phyloP scores from a whole-genome alignment of 2,329 filamentous ascomycete genomes.

The Pestalotiopsis fici region DNA sequence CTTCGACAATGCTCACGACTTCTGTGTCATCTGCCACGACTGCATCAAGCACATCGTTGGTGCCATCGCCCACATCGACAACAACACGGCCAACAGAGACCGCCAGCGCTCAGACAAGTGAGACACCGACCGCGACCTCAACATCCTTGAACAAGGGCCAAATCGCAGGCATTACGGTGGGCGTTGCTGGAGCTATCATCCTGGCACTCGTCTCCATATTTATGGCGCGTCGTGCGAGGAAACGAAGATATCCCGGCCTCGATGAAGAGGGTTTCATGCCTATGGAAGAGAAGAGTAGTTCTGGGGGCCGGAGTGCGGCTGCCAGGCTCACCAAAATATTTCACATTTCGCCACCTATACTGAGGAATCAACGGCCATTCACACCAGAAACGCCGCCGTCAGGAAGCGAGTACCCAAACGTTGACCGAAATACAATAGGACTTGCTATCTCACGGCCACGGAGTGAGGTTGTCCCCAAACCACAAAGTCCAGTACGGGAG shows the following conservation, averaged over 20 bases:
- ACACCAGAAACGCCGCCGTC: conserved; percentile 22
- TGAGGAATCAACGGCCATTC: conserved; percentile 23
- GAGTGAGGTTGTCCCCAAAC: conserved; percentile 17
- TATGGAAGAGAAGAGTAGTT: conserved; percentile 36
- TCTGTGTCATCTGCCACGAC: conserved; percentile 8
- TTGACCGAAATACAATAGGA: conserved; percentile 39
- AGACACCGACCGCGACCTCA: conserved; percentile 15
- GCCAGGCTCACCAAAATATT: conserved; percentile 26
- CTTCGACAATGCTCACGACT: conserved; percentile 16
- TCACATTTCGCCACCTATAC: conserved; percentile 43
- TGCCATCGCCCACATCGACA: conserved; percentile 4
- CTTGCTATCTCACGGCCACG: conserved; percentile 43
- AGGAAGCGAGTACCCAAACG: conserved; percentile 4
- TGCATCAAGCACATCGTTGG: conserved; percentile 4
- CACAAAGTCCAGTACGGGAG: conserved; percentile 21
- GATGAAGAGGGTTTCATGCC: conserved; percentile 39
- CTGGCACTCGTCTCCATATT: conserved; percentile 51
- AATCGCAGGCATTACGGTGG: conserved; percentile 60
- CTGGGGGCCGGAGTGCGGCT: conserved; percentile 12
- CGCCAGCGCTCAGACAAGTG: conserved; percentile 10
- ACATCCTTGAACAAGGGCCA: conserved; percentile 40
- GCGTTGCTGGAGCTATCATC: conserved; percentile 48
- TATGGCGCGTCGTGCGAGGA: conserved; percentile 42
- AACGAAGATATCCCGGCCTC: conserved; percentile 35
- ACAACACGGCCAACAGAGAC: conserved; percentile 8